These are phyloP conservation scores for Solanum ossicruentum DNA, from an alignment of 257 asterid species.

Conservation along the genomic window DNA sequence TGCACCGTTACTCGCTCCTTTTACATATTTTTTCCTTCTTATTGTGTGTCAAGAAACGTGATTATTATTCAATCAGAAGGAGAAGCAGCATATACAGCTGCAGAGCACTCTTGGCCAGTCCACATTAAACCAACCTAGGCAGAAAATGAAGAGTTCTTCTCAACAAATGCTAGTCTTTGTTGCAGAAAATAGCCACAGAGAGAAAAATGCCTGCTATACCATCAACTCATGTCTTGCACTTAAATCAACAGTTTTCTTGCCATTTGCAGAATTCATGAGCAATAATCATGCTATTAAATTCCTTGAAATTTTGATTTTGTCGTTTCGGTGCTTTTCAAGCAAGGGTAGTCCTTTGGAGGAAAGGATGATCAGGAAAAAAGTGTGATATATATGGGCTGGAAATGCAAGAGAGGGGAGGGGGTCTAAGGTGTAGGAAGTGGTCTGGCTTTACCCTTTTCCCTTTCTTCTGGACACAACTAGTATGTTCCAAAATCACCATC, in stretches of 20 bases:
- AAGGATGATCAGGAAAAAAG: not conserved
- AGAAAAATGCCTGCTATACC: not conserved
- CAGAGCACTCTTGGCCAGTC: not conserved
- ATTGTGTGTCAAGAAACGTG: not conserved
- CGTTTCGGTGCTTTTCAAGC: not conserved
- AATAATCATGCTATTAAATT: not conserved
- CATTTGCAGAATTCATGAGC: not conserved
- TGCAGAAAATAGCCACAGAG: not conserved
- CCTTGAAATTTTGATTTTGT: not conserved
- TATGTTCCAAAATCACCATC: too few relatives aligned
- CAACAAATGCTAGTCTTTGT: not conserved
- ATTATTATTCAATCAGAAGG: not conserved
- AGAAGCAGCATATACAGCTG: not conserved
- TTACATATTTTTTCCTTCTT: not conserved
- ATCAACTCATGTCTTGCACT: not conserved
- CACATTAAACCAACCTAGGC: not conserved
- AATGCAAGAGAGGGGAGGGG: not conserved
- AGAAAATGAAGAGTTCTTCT: not conserved
- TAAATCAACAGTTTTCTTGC: not conserved
- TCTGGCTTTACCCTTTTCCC: not conserved
- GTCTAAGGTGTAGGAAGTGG: not conserved
- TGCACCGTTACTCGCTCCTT: not conserved
- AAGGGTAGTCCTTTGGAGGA: not conserved
- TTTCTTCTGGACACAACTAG: not conserved
- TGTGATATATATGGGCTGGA: not conserved